Base-by-base conservation (phyloP, 768 basidiomycete genomes). In the Lentinula sp. region DNA sequence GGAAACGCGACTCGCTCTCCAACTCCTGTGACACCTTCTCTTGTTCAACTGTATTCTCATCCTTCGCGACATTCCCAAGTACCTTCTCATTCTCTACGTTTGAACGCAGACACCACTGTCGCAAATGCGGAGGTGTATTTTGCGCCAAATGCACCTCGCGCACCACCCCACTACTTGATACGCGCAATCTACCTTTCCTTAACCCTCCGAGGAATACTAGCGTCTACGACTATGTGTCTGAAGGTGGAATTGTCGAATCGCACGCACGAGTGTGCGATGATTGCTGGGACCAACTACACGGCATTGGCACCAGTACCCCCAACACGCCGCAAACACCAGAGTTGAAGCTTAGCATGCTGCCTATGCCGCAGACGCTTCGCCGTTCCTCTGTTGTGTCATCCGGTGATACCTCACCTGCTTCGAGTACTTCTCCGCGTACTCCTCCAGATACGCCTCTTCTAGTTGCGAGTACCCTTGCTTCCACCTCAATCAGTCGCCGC, bases 41-140 rank as follows among this genome's bases (percentile, higher is more conserved):
- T 16, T 56, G 55, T 15, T 33, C 41, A 10, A 43, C 41, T 28
- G 4, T 56, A 5, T 56, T 56, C 55, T 56, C 55, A 37, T 54
- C 33, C 16, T 41, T 36, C 37, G 10, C 20, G 36, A 28, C 53
- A 15, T 54, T 39, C 53, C n/a, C 46, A 23, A 48, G 8, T 4
- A 35, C 53, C 0, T 36, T 54, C 63, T 71, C 71, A 55, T 92
- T 92, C 71, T 81, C 84, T 62, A 70, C 92, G 62, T 80, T 86
- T 48, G 87, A 90, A 64, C 87, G 90, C 63, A 84, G 85, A 74
- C 90, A 93, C 69, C 91, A 93, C 63, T 93, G 91, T 72, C 83
- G 91, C 70, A 92, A 91, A 70, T 92, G 91, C 65, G 91, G 91
- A 54, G 89, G 88, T 63, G 75, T 92, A 35, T 91, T 85, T 70